Conservation (phyloP, 495 filamentous ascomycete species). For the Penicillium manginii region DNA sequence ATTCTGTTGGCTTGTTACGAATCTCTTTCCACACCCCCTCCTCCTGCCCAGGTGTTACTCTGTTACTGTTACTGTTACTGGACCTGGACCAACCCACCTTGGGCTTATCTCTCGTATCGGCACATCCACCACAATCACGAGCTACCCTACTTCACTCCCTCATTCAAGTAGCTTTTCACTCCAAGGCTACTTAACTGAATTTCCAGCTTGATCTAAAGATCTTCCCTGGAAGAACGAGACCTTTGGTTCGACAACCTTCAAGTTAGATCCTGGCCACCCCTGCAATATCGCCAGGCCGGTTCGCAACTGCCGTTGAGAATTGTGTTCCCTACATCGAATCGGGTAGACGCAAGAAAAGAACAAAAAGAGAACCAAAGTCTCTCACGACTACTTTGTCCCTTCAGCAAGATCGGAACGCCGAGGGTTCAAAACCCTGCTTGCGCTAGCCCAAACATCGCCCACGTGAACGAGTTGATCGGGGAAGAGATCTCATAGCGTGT, state of each 20-base stretch:
- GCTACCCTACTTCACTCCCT: too few species aligned
- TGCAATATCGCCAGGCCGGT: constrained; percentile 30
- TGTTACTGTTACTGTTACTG: too few species aligned
- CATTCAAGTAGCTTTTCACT: too few species aligned
- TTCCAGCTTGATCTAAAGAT: constrained; percentile 1
- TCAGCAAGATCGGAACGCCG: background rate
- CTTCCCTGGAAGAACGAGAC: constrained; percentile 28
- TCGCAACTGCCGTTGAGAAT: constrained; percentile 38
- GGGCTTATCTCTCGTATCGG: constrained; percentile 15
- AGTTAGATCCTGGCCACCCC: constrained; percentile 20
- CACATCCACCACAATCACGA: constrained; percentile 6
- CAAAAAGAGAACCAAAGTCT: constrained; percentile 9
- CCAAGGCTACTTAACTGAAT: background rate
- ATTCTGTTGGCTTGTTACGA: constrained; percentile 3
- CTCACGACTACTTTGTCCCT: background rate
- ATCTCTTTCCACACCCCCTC: constrained; percentile 11
- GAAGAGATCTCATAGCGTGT: background rate
- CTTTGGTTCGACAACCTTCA: constrained; percentile 17
- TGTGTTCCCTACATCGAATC: constrained; percentile 30
- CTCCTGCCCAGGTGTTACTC: background rate
- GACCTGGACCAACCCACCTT: constrained; percentile 2
- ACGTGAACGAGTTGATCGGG: background rate
- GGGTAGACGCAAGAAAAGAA: constrained; percentile 7
- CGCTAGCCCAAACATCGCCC: background rate
- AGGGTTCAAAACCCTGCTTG: background rate